These are phyloP conservation scores for Escallonia herrerae DNA, from an alignment of 129 eudicot species.

Conservation along the genomic window DNA sequence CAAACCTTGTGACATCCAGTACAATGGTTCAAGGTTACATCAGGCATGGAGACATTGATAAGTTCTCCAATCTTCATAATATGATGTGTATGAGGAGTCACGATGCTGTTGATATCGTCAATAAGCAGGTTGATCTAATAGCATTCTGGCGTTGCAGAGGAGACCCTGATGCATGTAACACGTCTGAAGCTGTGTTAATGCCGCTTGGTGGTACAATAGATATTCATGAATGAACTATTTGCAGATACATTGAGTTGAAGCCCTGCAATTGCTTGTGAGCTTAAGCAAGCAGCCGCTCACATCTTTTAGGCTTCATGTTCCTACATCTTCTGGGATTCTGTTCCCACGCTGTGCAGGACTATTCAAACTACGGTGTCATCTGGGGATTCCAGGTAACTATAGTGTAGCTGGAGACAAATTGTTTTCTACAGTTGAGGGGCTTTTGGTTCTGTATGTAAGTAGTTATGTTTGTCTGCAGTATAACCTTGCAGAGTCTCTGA, in stretches of 20 bases:
- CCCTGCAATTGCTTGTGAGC: not conserved
- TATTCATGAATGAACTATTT: not conserved
- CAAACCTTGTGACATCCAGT: conserved; percentile 9
- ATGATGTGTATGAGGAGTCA: conserved; percentile 9
- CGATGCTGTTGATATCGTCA: conserved; percentile 1
- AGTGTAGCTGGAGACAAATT: not conserved
- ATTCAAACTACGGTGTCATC: not conserved
- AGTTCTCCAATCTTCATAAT: conserved; percentile 11
- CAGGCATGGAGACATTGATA: conserved; percentile 5
- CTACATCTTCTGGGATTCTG: too few relatives aligned
- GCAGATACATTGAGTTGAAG: not conserved
- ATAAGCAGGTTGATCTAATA: not conserved
- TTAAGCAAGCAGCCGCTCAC: not conserved
- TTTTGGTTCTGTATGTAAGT: too few relatives aligned
- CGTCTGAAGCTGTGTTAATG: conserved; percentile 13
- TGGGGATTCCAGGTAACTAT: not conserved
- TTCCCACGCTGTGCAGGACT: not conserved
- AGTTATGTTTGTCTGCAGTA: too few relatives aligned
- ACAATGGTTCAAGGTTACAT: conserved; percentile 14
- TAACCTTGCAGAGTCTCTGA: too few relatives aligned
- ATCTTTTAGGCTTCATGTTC: not conserved
- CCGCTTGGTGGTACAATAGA: not conserved
- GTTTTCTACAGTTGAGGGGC: not conserved
- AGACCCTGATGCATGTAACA: conserved; percentile 1
- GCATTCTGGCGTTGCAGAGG: not conserved